Conservation (phyloP, 1,284 basidiomycete genomes). For the Mycosarcoma maydis region DNA sequence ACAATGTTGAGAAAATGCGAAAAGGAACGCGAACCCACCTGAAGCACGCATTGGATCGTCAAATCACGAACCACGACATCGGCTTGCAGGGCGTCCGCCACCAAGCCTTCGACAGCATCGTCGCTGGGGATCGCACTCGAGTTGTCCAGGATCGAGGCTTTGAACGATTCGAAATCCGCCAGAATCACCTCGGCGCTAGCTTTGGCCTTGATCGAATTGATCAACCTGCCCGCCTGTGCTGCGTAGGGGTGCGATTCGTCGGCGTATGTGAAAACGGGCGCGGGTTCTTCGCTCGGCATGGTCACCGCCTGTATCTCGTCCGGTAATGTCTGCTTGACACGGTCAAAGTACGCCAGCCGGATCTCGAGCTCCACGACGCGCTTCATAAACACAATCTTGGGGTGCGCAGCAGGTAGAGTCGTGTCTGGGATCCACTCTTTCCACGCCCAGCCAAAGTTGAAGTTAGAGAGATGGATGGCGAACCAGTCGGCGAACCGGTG, state of each 20-base stretch:
- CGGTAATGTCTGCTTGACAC: conserved; percentile 89
- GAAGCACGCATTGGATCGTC: conserved; percentile 86
- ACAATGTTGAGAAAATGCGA: conserved; percentile 98
- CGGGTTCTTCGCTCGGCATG: conserved; percentile 79
- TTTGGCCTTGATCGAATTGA: conserved; percentile 82
- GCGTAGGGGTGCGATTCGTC: conserved; percentile 77
- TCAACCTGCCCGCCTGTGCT: conserved; percentile 80
- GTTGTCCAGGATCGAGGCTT: conserved; percentile 38
- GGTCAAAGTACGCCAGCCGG: conserved; percentile 90
- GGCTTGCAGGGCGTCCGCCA: conserved; percentile 68
- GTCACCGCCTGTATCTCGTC: conserved; percentile 75
- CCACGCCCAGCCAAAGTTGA: conserved; percentile 99
- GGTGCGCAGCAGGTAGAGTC: conserved; percentile 75
- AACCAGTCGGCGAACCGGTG: conserved; percentile 93
- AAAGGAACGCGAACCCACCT: conserved; percentile 93
- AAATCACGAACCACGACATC: conserved; percentile 79
- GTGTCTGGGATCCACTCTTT: conserved; percentile 97
- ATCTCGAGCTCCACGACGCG: conserved; percentile 88
- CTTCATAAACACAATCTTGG: conserved; percentile 86
- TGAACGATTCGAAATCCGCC: conserved; percentile 74
- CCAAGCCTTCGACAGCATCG: conserved; percentile 68
- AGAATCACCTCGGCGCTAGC: conserved; percentile 78
- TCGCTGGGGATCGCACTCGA: conserved; percentile 66
- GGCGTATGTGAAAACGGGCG: conserved; percentile 85
- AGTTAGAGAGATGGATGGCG: conserved; percentile 94